Evolutionary conservation across 306 rosid species (phyloP).

Genomic region (Amphicarpaea edgeworthii): DNA sequence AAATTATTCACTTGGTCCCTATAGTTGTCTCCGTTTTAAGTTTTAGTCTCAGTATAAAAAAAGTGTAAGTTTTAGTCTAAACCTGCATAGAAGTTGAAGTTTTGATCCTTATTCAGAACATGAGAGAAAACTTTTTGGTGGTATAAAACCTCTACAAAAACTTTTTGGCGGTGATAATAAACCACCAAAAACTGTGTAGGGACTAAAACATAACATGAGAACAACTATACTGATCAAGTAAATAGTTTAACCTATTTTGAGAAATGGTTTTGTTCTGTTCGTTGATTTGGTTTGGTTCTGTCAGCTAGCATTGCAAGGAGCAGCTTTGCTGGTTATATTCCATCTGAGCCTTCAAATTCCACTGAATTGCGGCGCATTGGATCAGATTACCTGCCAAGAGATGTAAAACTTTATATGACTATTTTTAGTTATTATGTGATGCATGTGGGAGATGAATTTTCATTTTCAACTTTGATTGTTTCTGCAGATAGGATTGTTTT

Average conservation of each 20-base stretch:
- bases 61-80: neutral
- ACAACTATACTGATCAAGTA: neutral
- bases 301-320: slow-evolving; percentile 56
- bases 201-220: neutral
- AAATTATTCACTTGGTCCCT: neutral
- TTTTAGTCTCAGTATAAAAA: neutral
- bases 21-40: neutral
- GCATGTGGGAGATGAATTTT: neutral
- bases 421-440: slow-evolving; percentile 10
- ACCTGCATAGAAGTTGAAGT: neutral
- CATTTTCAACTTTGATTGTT: slow-evolving; percentile 16
- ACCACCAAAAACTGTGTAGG: neutral
- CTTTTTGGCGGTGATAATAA: neutral
- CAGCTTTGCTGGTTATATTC: slow-evolving; percentile 57
- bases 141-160: neutral
- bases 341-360: slow-evolving; percentile 53
- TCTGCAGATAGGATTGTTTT: slow-evolving; percentile 57
- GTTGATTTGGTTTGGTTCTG: slow-evolving; percentile 42
- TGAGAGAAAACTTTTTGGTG: neutral
- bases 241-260: neutral
- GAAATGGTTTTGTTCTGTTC: slow-evolving; percentile 17
- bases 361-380: slow-evolving; percentile 49
- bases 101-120: neutral
- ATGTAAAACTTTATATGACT: slow-evolving; percentile 43
- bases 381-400: slow-evolving; percentile 58